Base-by-base conservation (phyloP, 306 rosid genomes). In the Quercus berberidifolia region DNA sequence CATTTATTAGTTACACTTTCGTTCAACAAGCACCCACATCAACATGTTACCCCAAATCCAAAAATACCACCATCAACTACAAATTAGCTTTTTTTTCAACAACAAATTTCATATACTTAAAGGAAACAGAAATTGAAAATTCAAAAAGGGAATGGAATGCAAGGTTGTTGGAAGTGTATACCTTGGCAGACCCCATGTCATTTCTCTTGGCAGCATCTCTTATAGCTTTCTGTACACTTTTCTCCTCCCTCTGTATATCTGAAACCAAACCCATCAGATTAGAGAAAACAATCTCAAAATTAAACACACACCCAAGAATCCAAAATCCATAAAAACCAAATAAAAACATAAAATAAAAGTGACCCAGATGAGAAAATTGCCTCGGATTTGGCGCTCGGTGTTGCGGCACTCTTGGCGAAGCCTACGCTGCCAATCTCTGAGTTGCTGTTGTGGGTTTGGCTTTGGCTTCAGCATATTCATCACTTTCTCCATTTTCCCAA, bases 101-200 rank as follows among this genome's bases (percentile, higher is more conserved):
- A 49, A 49, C 4, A 49, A 49, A 49, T 0, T 1, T 49, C 54
- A 77, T 56, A 49, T 35, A 12, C 59, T 19, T 38, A 71, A 7
- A 65, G 63, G 4, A 59, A 21, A 1, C 54, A 51, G 6, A 78
- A 63, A 75, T 73, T 49, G 17, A 49, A 49, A 28, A 46, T 35
- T 55, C 51, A 20, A 72, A 17, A 74, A 65, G 46, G 11, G 46
- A 41, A 41, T 0, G 65, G 55, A 75, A 28, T 80, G 73, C 18
- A 33, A 46, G 38, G 17, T 38, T 41, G 11, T 20, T 35, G 31
- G 31, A 72, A 13, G 46, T 41, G 3, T 8, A 41, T 69, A 95
- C 99, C 99, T 93, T 95, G 30, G 99, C 99, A 78, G 99, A 93
- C 33, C 88, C 94, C 92, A 95, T 90, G 87, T 95, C 98, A 68